A percentile compares a stretch with the other conserved stretches of the same genome.
Evolutionary conservation across 257 asterid species (phyloP).

Genomic region (Solanum etuberosum): DNA sequence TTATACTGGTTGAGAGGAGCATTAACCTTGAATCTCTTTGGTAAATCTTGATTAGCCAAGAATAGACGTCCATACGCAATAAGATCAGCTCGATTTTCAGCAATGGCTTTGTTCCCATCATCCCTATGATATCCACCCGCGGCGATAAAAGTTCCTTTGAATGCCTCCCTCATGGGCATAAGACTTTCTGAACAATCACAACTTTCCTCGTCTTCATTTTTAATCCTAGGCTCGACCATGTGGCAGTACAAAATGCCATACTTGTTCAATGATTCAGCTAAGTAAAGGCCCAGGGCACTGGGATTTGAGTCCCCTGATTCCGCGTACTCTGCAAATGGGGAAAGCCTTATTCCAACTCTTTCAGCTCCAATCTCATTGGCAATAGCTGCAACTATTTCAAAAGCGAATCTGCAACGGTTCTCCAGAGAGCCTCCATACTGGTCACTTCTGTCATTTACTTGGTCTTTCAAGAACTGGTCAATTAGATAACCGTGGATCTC

Average conservation of each 20-base stretch:
- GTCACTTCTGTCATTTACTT: constrained; percentile 53
- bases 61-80: constrained; percentile 49
- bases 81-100: constrained; percentile 45
- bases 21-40: constrained; percentile 40
- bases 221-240: constrained; percentile 63
- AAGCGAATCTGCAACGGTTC: constrained; percentile 56
- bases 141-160: constrained; percentile 51
- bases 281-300: constrained; percentile 37
- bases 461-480: constrained; percentile 67
- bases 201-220: constrained; percentile 1
- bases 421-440: constrained; percentile 58
- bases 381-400: constrained; percentile 44
- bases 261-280: constrained; percentile 41
- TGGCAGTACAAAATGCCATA: constrained; percentile 45
- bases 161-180: constrained; percentile 45
- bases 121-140: constrained; percentile 58
- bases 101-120: constrained; percentile 49
- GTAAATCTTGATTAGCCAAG: constrained; percentile 65
- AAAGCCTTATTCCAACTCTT: constrained; percentile 60
- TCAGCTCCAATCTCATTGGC: constrained; percentile 34
- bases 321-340: constrained; percentile 40
- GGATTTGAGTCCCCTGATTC: constrained; percentile 54
- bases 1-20: constrained; percentile 50
- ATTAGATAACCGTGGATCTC: constrained; percentile 64
- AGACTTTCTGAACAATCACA: constrained; percentile 25